Conservation (phyloP, 2,329 filamentous ascomycete species). For the Dothistroma pini region DNA sequence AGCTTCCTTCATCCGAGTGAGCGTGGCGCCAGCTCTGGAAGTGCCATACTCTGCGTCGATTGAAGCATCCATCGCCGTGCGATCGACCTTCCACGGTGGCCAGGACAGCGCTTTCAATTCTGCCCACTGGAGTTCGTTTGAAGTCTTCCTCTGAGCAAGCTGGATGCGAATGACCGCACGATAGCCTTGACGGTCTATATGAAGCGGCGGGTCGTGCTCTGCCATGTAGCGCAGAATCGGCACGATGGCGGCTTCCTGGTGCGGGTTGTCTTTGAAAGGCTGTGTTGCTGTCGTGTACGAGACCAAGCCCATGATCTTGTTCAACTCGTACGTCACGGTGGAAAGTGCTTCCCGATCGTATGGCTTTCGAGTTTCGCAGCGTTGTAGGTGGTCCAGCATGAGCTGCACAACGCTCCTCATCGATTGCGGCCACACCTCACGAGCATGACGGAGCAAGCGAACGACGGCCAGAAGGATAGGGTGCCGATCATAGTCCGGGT, state of each 20-base stretch:
- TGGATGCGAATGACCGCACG: conserved; percentile 55
- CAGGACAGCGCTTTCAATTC: conserved; percentile 57
- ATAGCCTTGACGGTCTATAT: conserved; percentile 57
- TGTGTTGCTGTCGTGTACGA: conserved; percentile 41
- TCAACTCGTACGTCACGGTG: conserved; percentile 19
- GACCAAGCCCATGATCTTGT: conserved; percentile 31
- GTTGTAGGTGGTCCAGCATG: conserved; percentile 17
- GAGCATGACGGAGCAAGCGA: conserved; percentile 51
- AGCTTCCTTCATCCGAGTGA: conserved; percentile 56
- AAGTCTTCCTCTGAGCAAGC: conserved; percentile 55
- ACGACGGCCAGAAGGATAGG: conserved; percentile 40
- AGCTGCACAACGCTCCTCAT: conserved; percentile 30
- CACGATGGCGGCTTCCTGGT: conserved; percentile 58
- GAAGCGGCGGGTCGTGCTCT: conserved; percentile 50
- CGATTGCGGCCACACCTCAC: conserved; percentile 47
- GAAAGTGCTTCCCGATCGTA: neutral
- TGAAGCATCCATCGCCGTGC: conserved; percentile 57
- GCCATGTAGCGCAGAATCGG: conserved; percentile 57
- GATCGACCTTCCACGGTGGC: conserved; percentile 64
- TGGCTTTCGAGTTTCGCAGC: neutral
- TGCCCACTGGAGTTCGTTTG: conserved; percentile 55
- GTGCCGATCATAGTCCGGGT: conserved; percentile 8
- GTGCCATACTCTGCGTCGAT: conserved; percentile 54
- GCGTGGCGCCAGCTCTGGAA: conserved; percentile 54
- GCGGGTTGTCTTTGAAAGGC: conserved; percentile 47